A percentile compares a stretch with the other conserved stretches of the same genome.
Evolutionary conservation across 495 filamentous ascomycete genomes (phyloP).

Genomic region (Achaetomiella virescens): DNA sequence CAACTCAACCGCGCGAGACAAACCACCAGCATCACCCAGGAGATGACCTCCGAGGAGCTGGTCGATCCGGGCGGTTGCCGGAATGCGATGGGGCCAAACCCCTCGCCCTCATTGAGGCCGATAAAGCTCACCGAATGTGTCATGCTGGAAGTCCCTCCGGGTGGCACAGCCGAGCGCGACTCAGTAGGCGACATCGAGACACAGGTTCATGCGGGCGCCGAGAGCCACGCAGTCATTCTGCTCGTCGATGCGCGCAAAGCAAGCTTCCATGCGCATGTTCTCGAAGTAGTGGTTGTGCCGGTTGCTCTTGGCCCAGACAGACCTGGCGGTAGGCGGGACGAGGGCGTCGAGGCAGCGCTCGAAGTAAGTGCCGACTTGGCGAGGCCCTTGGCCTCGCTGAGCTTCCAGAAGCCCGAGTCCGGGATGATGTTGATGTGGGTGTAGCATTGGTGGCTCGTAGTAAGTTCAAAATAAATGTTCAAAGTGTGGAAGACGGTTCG

Average conservation of each 20-base stretch:
- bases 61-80: slow-evolving; percentile 21
- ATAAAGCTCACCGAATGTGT: slow-evolving; percentile 23
- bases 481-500: slow-evolving; percentile 16
- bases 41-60: slow-evolving; percentile 13
- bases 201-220: slow-evolving; percentile 25
- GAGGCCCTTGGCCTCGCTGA: slow-evolving; percentile 19
- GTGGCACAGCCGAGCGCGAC: slow-evolving; percentile 11
- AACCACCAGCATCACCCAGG: slow-evolving; percentile 26
- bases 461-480: slow-evolving; percentile 24
- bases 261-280: slow-evolving; percentile 8
- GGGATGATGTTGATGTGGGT: slow-evolving; percentile 28
- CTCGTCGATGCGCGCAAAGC: slow-evolving; percentile 14
- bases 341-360: slow-evolving; percentile 29
- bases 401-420: slow-evolving; percentile 15
- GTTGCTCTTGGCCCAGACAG: slow-evolving; percentile 30
- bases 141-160: slow-evolving; percentile 18
- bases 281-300: slow-evolving; percentile 22
- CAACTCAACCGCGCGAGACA: slow-evolving; percentile 25
- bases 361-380: slow-evolving; percentile 27
- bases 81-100: slow-evolving; percentile 24
- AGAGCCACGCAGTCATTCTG: slow-evolving; percentile 8
- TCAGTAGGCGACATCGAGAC: slow-evolving; percentile 20
- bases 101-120: slow-evolving; percentile 6
- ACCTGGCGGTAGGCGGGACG: slow-evolving; percentile 22
- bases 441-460: slow-evolving; percentile 23